Base-by-base conservation (phyloP, 345 rosid species). In the Mercurialis annua region DNA sequence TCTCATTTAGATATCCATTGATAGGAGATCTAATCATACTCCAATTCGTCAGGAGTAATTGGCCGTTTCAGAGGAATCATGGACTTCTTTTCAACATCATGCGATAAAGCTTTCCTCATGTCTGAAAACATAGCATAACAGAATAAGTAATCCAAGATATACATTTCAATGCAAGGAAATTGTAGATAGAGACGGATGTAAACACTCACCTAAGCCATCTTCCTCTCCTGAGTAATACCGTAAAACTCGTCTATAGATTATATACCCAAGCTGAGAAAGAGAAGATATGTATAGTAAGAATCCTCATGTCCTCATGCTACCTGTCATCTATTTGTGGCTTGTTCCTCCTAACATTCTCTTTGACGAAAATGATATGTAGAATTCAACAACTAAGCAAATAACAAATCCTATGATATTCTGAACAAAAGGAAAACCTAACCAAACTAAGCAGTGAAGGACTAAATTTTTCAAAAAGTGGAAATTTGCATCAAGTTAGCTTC, bases 191-290 rank as follows among this genome's bases (percentile, higher is more conserved):
- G 46, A 3, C 26, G 21, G 23, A 40, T 60, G 33, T n/a, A 30
- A 59, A 49, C 70, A 75, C 81, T 83, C 73, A 88, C 99, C 90
- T 77, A 90, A 80, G 1, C 96, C 98, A 76, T 86, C 97, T 79
- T 90, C 99, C 56, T 95, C 97, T 48, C 99, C 97, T 36, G 92
- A 95, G 71, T 95, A 95, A 80, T 92, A 90, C 11, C 96, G 88
- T 40, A 92, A 81, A 66, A 92, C 98, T 67, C 97, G 81, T 81
- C 98, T 75, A 69, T 88, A 90, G 26, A 91, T 90, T 59, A 90
- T 80, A 65, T 95, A 92, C 4, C 96, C 96, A 52, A 90, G 96
- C 96, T 92, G 90, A 40, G 23, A 65, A 55, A 24, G 61, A 43
- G 36, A 30, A 66, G 36, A 17, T 4, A 71, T 20, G 61, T 2